Percentiles rank a stretch among this genome's conserved stretches.
These are phyloP conservation scores for Cryomyces minteri DNA, from an alignment of 495 filamentous ascomycete genomes.

Conservation along the genomic window DNA sequence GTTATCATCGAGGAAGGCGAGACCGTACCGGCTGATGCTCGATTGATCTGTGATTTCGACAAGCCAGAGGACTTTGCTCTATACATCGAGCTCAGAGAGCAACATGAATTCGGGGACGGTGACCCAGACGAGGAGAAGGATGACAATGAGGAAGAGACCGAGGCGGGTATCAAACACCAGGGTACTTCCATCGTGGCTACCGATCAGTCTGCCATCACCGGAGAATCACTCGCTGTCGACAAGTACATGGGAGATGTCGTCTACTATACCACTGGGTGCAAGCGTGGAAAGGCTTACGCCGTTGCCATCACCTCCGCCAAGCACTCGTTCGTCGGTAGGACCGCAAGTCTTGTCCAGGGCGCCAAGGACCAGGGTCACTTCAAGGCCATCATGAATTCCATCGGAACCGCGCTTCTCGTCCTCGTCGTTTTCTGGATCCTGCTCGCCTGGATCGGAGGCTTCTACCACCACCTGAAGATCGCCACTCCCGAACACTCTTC, in stretches of 20 bases:
- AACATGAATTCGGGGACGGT: slow-evolving; percentile 29
- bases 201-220: slow-evolving; percentile 62
- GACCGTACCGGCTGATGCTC: slow-evolving; percentile 55
- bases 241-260: slow-evolving; percentile 57
- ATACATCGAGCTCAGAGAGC: slow-evolving; percentile 47
- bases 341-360: slow-evolving; percentile 49
- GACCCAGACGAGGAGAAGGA: slow-evolving; percentile 45
- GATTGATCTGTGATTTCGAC: slow-evolving; percentile 59
- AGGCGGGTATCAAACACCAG: slow-evolving; percentile 24
- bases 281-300: slow-evolving; percentile 57
- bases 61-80: slow-evolving; percentile 50
- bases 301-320: slow-evolving; percentile 43
- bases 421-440: slow-evolving; percentile 58
- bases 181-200: slow-evolving; percentile 46
- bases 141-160: slow-evolving; percentile 26
- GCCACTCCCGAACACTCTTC: slow-evolving; percentile 42
- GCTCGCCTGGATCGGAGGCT: slow-evolving; percentile 54
- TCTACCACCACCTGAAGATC: slow-evolving; percentile 52
- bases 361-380: slow-evolving; percentile 58
- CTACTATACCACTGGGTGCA: slow-evolving; percentile 66
- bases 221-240: slow-evolving; percentile 60
- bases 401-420: slow-evolving; percentile 47
- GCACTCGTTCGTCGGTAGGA: slow-evolving; percentile 56
- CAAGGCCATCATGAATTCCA: slow-evolving; percentile 71
- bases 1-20: slow-evolving; percentile 59